These are phyloP conservation scores for Metarhizium rileyi DNA, from an alignment of 2,329 filamentous ascomycete species.

Conservation along the genomic window DNA sequence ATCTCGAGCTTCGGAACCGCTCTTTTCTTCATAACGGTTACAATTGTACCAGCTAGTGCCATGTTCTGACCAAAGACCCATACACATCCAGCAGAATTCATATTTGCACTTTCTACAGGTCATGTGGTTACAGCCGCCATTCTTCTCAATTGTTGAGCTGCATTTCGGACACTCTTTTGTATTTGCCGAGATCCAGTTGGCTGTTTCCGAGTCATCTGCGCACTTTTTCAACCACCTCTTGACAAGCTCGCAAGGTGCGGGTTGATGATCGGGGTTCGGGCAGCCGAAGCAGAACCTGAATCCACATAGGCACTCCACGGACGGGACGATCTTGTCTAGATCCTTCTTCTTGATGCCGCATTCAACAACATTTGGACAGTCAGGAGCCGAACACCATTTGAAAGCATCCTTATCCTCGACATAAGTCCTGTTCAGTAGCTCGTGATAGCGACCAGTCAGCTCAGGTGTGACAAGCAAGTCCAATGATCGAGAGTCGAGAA, in stretches of 20 bases:
- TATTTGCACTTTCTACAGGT: slow-evolving; percentile 92
- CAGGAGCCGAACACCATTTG: slow-evolving; percentile 97
- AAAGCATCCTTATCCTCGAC: slow-evolving; percentile 94
- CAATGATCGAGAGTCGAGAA: slow-evolving; percentile 84
- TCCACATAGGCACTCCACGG: slow-evolving; percentile 75
- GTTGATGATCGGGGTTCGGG: slow-evolving; percentile 80
- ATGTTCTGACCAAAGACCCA: slow-evolving; percentile 97
- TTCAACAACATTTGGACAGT: slow-evolving; percentile 88
- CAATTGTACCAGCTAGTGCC: slow-evolving; percentile 99
- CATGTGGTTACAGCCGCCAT: slow-evolving; percentile 97
- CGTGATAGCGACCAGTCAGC: slow-evolving; percentile 59
- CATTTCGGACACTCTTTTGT: slow-evolving; percentile 98
- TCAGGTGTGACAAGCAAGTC: slow-evolving; percentile 60
- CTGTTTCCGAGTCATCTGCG: slow-evolving; percentile 94
- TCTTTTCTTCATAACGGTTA: slow-evolving; percentile 95
- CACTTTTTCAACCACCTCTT: slow-evolving; percentile 98
- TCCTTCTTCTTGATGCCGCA: slow-evolving; percentile 84
- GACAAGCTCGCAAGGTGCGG: slow-evolving; percentile 81
- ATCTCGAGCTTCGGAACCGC: slow-evolving; percentile 78
- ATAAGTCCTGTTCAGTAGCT: slow-evolving; percentile 84
- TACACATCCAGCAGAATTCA: slow-evolving; percentile 99
- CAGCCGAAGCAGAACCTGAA: slow-evolving; percentile 95
- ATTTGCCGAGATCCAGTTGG: slow-evolving; percentile 98
- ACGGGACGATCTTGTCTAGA: slow-evolving; percentile 74
- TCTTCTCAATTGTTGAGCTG: slow-evolving; percentile 97